phyloP scores from a whole-genome alignment of 139 green algal species.

The Zygnema circumcarinatum region DNA sequence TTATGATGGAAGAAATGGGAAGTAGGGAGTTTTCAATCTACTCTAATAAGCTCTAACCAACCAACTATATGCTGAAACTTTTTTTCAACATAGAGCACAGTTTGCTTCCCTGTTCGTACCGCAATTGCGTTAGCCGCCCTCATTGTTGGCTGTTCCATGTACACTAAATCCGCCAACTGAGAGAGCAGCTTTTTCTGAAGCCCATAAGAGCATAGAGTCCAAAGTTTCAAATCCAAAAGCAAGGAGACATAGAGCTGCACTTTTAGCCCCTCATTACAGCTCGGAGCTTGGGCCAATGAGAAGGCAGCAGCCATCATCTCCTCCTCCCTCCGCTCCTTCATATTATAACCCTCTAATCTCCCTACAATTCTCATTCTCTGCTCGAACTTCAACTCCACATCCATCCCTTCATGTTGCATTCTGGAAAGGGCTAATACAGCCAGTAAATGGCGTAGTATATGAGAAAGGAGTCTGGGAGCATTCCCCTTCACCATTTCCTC shows the following conservation, averaged over 20 bases:
- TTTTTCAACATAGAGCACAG: no score
- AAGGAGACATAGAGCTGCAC: conserved; percentile 25
- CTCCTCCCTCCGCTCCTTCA: conserved; percentile 30
- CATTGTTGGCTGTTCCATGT: conserved; percentile 33
- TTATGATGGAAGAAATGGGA: no score
- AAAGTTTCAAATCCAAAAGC: conserved; percentile 53
- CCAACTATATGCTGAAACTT: no score
- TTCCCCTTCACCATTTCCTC: conserved; percentile 23
- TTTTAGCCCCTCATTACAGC: conserved; percentile 21
- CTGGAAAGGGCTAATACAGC: neutral
- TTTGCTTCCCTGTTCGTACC: no score
- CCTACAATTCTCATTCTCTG: neutral
- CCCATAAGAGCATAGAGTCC: conserved; percentile 9
- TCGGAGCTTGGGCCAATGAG: conserved; percentile 23
- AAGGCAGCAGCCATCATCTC: conserved; percentile 46
- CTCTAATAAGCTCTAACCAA: no score
- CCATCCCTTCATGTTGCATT: neutral
- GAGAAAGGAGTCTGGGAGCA: conserved; percentile 26
- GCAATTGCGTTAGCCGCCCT: conserved; percentile 4
- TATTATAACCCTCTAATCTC: neutral
- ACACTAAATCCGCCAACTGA: conserved; percentile 8
- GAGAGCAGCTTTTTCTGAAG: conserved; percentile 47
- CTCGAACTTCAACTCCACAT: neutral
- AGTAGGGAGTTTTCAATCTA: no score
- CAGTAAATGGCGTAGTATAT: conserved; percentile 35